A percentile compares a stretch with the other conserved stretches of the same genome.
These are phyloP conservation scores for Flagelloscypha sp. DNA, from an alignment of 768 basidiomycete genomes.

Conservation along the genomic window DNA sequence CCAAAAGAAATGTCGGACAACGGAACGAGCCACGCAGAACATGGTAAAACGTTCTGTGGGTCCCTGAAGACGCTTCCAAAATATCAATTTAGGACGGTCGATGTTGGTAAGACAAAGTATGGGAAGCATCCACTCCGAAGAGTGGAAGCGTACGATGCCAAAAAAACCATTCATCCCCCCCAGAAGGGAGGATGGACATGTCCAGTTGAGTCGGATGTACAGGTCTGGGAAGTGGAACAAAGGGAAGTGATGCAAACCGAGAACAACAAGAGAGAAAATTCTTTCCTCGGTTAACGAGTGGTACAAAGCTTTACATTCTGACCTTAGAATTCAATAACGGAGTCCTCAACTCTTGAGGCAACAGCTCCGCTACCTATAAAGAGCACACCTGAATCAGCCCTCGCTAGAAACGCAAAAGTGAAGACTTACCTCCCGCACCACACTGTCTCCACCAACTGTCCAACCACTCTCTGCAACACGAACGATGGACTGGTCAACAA, in stretches of 20 bases:
- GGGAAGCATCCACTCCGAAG: no score
- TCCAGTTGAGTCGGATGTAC: no score
- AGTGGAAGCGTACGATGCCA: no score
- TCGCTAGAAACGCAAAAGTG: conserved; percentile 1
- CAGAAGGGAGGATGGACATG: no score
- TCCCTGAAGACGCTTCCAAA: conserved; percentile 59
- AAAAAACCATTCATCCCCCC: no score
- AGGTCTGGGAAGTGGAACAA: no score
- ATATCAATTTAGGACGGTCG: conserved; percentile 32
- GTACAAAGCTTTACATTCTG: no score
- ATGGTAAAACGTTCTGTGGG: conserved; percentile 25
- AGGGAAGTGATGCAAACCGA: no score
- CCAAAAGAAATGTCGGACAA: conserved; percentile 43
- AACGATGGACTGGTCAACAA: conserved; percentile 54
- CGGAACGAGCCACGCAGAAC: conserved; percentile 58
- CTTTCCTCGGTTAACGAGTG: no score
- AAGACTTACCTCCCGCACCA: conserved; percentile 46
- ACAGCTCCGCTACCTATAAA: conserved; percentile 15
- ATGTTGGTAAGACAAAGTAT: conserved; percentile 24
- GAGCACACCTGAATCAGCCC: conserved; percentile 4
- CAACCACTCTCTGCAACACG: conserved; percentile 69
- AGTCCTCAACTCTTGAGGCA: conserved; percentile 19
- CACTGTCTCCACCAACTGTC: conserved; percentile 78
- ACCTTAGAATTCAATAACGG: conserved; percentile 3
- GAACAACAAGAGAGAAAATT: no score